phyloP scores from a whole-genome alignment of 164 flowering plant genomes.

The Tinospora cordifolia region DNA sequence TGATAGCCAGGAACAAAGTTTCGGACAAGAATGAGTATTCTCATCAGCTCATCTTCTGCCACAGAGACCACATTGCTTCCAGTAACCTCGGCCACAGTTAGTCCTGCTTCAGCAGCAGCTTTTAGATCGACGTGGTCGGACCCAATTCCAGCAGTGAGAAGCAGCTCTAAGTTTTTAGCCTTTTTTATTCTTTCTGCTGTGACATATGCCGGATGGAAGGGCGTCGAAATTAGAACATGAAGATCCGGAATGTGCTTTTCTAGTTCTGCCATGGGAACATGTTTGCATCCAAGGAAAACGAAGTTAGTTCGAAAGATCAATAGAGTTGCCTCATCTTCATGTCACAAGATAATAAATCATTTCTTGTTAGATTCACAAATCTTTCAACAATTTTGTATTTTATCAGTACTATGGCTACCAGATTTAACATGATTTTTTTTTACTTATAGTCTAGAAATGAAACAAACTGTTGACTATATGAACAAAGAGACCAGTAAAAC shows the following conservation, averaged over 20 bases:
- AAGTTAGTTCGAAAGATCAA: background rate
- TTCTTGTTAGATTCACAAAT: no score
- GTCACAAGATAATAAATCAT: no score
- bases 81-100: slow-evolving; percentile 97
- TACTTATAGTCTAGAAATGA: no score
- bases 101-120: slow-evolving; percentile 90
- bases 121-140: slow-evolving; percentile 91
- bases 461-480: no score
- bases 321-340: background rate
- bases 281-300: background rate
- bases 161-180: slow-evolving; percentile 79
- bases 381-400: no score
- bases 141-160: slow-evolving; percentile 95
- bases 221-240: slow-evolving; percentile 86
- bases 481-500: no score
- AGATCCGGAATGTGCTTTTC: slow-evolving; percentile 91
- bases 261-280: slow-evolving; percentile 52
- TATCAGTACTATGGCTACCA: no score
- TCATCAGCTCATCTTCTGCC: slow-evolving; percentile 97
- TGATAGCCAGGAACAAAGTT: slow-evolving; percentile 84
- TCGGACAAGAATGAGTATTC: slow-evolving; percentile 85
- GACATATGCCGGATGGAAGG: slow-evolving; percentile 96
- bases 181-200: slow-evolving; percentile 89
- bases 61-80: slow-evolving; percentile 94
- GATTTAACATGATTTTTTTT: no score